Conservation (phyloP, 202 grass and related monocot species). For the Saccharum hybrid region DNA sequence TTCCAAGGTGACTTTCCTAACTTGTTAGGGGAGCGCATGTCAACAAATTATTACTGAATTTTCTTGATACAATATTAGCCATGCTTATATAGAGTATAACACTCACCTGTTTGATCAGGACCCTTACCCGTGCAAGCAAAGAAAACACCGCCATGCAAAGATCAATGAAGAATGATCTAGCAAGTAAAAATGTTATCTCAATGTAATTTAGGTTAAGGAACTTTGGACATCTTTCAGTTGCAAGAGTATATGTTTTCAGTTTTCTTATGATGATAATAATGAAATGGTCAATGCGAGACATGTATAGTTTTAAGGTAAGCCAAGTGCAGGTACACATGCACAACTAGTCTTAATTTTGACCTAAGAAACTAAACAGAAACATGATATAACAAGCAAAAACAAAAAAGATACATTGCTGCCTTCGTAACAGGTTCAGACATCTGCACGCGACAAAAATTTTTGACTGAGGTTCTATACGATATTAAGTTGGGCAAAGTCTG, state of each 20-base stretch:
- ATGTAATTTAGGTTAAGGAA: conserved; percentile 66
- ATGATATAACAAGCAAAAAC: not conserved
- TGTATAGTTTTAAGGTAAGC: not conserved
- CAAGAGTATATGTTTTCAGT: not conserved
- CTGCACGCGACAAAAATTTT: conserved; percentile 47
- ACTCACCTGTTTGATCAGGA: conserved; percentile 72
- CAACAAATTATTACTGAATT: no score
- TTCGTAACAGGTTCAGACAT: conserved; percentile 80
- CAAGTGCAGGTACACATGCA: no score
- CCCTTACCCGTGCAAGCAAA: conserved; percentile 74
- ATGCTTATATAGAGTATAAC: not conserved
- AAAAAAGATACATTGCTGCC: conserved; percentile 83
- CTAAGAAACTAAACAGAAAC: not conserved
- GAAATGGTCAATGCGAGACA: conserved; percentile 2
- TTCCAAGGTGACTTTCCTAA: no score
- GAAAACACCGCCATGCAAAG: conserved; percentile 65
- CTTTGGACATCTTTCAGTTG: conserved; percentile 1
- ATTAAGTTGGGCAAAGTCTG: not conserved
- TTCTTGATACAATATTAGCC: conserved; percentile 20
- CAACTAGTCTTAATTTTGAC: no score
- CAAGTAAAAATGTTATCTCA: conserved; percentile 83
- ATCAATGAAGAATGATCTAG: conserved; percentile 84
- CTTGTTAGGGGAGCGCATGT: no score
- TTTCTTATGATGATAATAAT: not conserved
- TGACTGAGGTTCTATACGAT: not conserved